Conservation (phyloP, 768 basidiomycete genomes). For the Trametes coccinea region DNA sequence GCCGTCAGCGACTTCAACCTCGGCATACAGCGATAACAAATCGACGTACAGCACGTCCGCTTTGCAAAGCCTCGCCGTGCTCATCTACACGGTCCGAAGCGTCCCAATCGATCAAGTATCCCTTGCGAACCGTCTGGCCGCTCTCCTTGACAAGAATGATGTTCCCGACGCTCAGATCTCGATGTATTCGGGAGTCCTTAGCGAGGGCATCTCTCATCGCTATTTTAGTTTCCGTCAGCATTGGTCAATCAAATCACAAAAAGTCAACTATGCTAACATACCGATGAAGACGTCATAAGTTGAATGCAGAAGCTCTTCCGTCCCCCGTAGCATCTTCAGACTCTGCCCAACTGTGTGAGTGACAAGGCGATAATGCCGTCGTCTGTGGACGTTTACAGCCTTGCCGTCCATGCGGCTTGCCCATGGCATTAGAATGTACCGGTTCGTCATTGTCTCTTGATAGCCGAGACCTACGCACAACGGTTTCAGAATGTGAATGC, state of each 20-base stretch:
- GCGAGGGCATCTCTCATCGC: slow-evolving; percentile 7
- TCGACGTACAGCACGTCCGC: neutral
- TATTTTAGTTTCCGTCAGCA: neutral
- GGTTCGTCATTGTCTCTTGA: neutral
- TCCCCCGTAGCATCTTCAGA: neutral
- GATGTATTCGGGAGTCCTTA: slow-evolving; percentile 1
- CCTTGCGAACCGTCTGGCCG: neutral
- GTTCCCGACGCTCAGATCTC: slow-evolving; percentile 13
- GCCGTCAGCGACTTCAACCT: no score
- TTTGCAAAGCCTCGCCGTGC: neutral
- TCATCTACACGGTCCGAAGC: neutral
- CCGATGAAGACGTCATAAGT: slow-evolving; percentile 1
- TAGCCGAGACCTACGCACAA: neutral
- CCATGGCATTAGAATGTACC: neutral
- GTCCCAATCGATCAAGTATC: slow-evolving; percentile 17
- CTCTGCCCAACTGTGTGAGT: neutral
- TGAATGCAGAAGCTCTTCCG: slow-evolving; percentile 4
- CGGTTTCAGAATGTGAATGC: no score
- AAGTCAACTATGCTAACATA: neutral
- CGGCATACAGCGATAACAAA: no score
- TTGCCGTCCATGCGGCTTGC: neutral
- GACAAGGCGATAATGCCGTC: neutral
- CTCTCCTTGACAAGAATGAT: slow-evolving; percentile 4
- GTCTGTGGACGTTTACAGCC: neutral
- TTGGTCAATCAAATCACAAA: neutral